phyloP scores from a whole-genome alignment of 2,329 filamentous ascomycete genomes.

The Pseudocercospora fijiensis region DNA sequence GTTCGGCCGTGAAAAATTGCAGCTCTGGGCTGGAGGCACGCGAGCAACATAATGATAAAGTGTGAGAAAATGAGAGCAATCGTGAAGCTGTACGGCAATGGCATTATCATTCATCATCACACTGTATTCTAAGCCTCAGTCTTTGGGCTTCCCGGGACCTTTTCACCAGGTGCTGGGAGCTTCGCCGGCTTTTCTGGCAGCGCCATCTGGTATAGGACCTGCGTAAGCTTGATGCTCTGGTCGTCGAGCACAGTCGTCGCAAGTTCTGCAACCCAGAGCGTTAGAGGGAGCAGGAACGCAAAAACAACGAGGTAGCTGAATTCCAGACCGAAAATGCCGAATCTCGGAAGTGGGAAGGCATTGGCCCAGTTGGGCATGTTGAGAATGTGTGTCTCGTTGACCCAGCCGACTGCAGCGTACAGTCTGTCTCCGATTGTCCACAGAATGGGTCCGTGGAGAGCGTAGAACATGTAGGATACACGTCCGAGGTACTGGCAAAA shows the following conservation, averaged over 20 bases:
- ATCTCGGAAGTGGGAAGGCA: slow-evolving; percentile 54
- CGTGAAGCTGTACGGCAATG: not conserved
- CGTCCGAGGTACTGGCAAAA: slow-evolving; percentile 63
- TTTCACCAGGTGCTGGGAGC: not conserved
- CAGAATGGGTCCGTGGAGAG: slow-evolving; percentile 63
- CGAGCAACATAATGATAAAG: not conserved
- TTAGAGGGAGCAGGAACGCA: slow-evolving; percentile 59
- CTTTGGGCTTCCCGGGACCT: slow-evolving; percentile 6
- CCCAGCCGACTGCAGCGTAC: slow-evolving; percentile 61
- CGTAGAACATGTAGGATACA: slow-evolving; percentile 63
- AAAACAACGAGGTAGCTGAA: slow-evolving; percentile 60
- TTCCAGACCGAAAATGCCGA: slow-evolving; percentile 60
- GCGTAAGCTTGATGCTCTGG: slow-evolving; percentile 58
- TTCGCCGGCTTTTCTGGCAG: slow-evolving; percentile 18
- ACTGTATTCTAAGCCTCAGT: slow-evolving; percentile 1
- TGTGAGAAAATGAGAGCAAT: not conserved
- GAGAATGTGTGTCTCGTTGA: slow-evolving; percentile 50
- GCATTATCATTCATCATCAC: slow-evolving; percentile 4
- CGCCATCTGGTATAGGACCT: slow-evolving; percentile 57
- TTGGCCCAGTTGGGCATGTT: slow-evolving; percentile 59
- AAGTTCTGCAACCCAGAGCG: slow-evolving; percentile 59
- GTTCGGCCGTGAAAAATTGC: not conserved
- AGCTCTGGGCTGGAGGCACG: not conserved
- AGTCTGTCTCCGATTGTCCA: slow-evolving; percentile 61
- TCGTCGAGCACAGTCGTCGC: slow-evolving; percentile 59